These are phyloP conservation scores for Aspergillus ostianus DNA, from an alignment of 495 filamentous ascomycete genomes.

Conservation along the genomic window DNA sequence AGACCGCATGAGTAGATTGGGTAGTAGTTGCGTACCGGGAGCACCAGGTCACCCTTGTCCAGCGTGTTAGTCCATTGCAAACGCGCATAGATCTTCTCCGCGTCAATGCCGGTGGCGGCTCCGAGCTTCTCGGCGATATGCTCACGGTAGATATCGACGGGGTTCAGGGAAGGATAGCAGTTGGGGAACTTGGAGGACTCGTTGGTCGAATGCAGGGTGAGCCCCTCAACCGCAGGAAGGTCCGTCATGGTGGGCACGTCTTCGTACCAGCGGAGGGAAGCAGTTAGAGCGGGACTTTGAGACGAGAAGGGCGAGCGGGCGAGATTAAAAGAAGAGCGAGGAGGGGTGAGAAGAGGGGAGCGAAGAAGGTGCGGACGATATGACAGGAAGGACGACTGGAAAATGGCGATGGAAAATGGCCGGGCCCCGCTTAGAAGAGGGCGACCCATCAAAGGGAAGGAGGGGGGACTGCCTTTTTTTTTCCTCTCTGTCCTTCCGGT, in stretches of 20 bases:
- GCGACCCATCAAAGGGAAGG: slow-evolving; percentile 43
- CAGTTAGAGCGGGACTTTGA: slow-evolving; percentile 8
- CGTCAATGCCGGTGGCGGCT: slow-evolving; percentile 70
- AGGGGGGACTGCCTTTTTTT: slow-evolving; percentile 36
- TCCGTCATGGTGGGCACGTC: slow-evolving; percentile 36
- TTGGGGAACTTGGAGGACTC: slow-evolving; percentile 40
- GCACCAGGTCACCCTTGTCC: slow-evolving; percentile 84
- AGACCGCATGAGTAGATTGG: neutral
- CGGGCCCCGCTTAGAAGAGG: slow-evolving; percentile 44
- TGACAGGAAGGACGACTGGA: slow-evolving; percentile 21
- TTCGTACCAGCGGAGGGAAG: slow-evolving; percentile 14
- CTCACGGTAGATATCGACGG: slow-evolving; percentile 82
- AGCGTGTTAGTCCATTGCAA: slow-evolving; percentile 79
- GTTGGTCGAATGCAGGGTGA: slow-evolving; percentile 40
- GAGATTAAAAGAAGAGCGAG: slow-evolving; percentile 15
- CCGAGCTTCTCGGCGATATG: slow-evolving; percentile 74
- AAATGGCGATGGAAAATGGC: slow-evolving; percentile 36
- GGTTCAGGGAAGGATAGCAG: slow-evolving; percentile 70
- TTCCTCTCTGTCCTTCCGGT: slow-evolving; percentile 18
- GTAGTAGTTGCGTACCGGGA: slow-evolving; percentile 54
- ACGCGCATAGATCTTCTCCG: slow-evolving; percentile 71
- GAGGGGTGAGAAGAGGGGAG: slow-evolving; percentile 14
- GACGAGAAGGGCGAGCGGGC: slow-evolving; percentile 14
- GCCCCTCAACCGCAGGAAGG: slow-evolving; percentile 38
- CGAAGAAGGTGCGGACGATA: slow-evolving; percentile 15